Base-by-base conservation (phyloP, 768 basidiomycete species). In the Mycena haematopus region DNA sequence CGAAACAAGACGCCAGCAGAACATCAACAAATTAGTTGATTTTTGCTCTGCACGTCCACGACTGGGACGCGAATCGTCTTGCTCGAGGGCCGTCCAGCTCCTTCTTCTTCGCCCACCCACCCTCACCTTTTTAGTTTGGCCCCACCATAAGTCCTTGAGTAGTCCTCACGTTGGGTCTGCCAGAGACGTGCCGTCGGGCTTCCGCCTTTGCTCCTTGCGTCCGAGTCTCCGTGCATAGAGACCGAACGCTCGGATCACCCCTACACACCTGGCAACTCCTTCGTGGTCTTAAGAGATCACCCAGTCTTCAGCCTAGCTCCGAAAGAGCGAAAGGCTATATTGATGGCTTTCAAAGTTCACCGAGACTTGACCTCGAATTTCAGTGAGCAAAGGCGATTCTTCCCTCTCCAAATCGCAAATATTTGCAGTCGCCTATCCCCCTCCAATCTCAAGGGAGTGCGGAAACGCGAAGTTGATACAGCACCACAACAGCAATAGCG, bases 251-350 rank as follows among this genome's bases (percentile, higher is more conserved):
- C 42, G 42, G 42, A 44, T 44, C 42, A 44, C 42, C 42, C 42
- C 42, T n/a, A 44, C 42, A 44, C n/a, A 44, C 42, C 42, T 44
- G 42, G 42, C n/a, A 44, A 44, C n/a, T 44, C 42, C 42, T 44
- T 44, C 42, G n/a, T 44, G 42, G 21, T 44, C 42, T 10, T 44
- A 44, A 10, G 10, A 44, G 42, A 44, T 44, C 42, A 44, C 42
- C 42, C 42, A n/a, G 42, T 4, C 42, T 44, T n/a, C 42, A 44
- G 42, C n/a, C 6, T n/a, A 44, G 42, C 19, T 44, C 42, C 42
- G 42, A 44, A 44, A 44, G 42, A 44, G 42, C 42, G 42, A 44
- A 44, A 44, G n/a, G n/a, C n/a, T n/a, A n/a, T n/a, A n/a, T n/a
- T n/a, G n/a, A n/a, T n/a, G n/a, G n/a, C n/a, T n/a, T n/a, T n/a